Evolutionary conservation across 768 basidiomycete genomes (phyloP).

Genomic region (Dentipellis fragilis): DNA sequence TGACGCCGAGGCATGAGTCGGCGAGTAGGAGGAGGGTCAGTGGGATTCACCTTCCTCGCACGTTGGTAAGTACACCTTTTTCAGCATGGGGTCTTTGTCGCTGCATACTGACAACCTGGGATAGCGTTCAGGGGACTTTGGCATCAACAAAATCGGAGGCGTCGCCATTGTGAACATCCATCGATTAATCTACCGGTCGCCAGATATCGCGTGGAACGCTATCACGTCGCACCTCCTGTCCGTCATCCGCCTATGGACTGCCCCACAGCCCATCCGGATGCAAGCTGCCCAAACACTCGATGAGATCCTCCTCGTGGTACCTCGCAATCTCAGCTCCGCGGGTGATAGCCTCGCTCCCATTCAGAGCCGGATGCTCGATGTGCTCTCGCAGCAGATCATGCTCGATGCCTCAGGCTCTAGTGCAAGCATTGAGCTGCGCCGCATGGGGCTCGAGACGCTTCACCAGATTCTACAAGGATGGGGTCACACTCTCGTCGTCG

Average conservation of each 20-base stretch:
- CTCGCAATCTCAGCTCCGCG: slow-evolving; percentile 49
- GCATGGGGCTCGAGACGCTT: slow-evolving; percentile 83
- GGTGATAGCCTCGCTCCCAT: slow-evolving; percentile 58
- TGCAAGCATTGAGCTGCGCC: slow-evolving; percentile 64
- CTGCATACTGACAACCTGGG: background rate
- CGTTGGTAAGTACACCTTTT: slow-evolving; percentile 42
- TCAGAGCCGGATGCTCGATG: slow-evolving; percentile 79
- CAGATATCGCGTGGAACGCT: slow-evolving; percentile 77
- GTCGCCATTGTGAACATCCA: slow-evolving; percentile 79
- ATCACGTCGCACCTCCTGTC: slow-evolving; percentile 74
- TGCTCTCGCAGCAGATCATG: slow-evolving; percentile 73
- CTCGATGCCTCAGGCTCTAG: slow-evolving; percentile 27
- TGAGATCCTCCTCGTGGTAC: slow-evolving; percentile 71
- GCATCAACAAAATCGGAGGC: slow-evolving; percentile 76
- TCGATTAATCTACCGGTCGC: slow-evolving; percentile 74
- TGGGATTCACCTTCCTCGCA: slow-evolving; percentile 77
- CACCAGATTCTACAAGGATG: slow-evolving; percentile 86
- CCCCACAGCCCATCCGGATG: slow-evolving; percentile 69
- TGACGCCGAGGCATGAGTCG: slow-evolving; percentile 35
- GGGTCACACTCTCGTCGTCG: slow-evolving; percentile 83
- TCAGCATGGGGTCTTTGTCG: background rate
- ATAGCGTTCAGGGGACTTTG: slow-evolving; percentile 87
- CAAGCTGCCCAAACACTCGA: slow-evolving; percentile 86
- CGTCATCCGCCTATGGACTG: slow-evolving; percentile 57
- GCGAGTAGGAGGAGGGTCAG: slow-evolving; percentile 57